These are phyloP conservation scores for Colletotrichum orchidophilum DNA, from an alignment of 2,329 filamentous ascomycete genomes.

Conservation along the genomic window DNA sequence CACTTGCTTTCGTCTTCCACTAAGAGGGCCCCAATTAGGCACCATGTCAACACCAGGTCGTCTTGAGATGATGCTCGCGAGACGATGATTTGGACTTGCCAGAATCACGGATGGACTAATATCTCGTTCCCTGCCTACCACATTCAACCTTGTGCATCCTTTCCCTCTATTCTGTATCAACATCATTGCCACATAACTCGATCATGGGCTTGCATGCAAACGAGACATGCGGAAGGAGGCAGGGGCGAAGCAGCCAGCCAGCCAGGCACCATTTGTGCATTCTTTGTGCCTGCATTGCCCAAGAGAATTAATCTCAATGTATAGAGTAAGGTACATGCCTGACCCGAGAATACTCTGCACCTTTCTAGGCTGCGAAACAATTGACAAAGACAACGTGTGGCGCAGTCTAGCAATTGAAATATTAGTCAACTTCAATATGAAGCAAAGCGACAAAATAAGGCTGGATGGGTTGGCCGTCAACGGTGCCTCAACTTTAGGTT, in stretches of 20 bases:
- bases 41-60: background rate
- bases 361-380: background rate
- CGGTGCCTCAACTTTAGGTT: background rate
- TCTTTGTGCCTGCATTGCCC: background rate
- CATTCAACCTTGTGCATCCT: background rate
- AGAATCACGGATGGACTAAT: background rate
- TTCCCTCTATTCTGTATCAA: background rate
- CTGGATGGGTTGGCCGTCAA: background rate
- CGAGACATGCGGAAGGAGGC: background rate
- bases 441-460: background rate
- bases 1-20: background rate
- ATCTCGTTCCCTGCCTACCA: no score
- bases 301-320: background rate
- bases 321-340: background rate
- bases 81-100: background rate
- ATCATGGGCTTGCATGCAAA: background rate
- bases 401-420: slow-evolving; percentile 5
- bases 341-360: slow-evolving; percentile 3
- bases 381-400: slow-evolving; percentile 7
- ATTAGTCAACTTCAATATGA: background rate
- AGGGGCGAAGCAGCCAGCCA: background rate
- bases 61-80: background rate
- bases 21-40: background rate
- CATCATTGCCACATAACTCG: background rate
- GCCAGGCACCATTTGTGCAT: background rate